Evolutionary conservation across 306 rosid genomes (phyloP), one percentile per base, ranked within the genome.

Genomic region (Cucurbita pepo): DNA sequence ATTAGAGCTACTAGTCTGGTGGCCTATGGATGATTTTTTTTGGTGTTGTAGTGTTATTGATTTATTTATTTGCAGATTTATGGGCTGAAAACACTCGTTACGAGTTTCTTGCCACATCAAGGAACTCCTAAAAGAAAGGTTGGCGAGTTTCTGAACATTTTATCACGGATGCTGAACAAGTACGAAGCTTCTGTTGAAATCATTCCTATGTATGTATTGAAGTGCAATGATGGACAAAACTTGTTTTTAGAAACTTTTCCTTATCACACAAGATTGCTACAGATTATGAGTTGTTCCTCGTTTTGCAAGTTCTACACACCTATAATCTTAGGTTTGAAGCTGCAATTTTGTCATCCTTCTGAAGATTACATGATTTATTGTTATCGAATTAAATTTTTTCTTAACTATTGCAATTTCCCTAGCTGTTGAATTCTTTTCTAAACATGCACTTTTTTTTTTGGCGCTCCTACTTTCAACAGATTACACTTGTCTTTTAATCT

Each of bases 21-120:
- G 47, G 34, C 34, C 10, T 51, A 74, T 25, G 22, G 69, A 45
- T 45, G 50, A 57, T 74, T 60, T 73, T 74, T 58, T 4, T 10
- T 54, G 15, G 8, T 19, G 43, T 41, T 40, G 70, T 52, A 9
- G 53, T 59, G 51, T 75, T 4, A 79, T 55, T 45, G 7, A 40
- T 45, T 69, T 62, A 25, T 62, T 40, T 73, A 57, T 14, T 54
- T 84, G 81, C 91, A 94, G 98, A 90, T 89, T 77, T 90, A 77
- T 83, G 97, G 87, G 77, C 83, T 94, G 80, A 89, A 90, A 90
- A 71, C 96, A 61, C 84, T 94, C 57, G 89, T 89, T 61, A 90
- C 87, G 88, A 86, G 91, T 79, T 86, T 75, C 82, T 83, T 94
- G 80, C 92, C 91, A 16, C 86, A 82, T 76, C 83, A 54, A 65